Evolutionary conservation across 768 basidiomycete genomes (phyloP), one percentile per base, ranked within the genome.

Genomic region (Chlorophyllum brunneum): DNA sequence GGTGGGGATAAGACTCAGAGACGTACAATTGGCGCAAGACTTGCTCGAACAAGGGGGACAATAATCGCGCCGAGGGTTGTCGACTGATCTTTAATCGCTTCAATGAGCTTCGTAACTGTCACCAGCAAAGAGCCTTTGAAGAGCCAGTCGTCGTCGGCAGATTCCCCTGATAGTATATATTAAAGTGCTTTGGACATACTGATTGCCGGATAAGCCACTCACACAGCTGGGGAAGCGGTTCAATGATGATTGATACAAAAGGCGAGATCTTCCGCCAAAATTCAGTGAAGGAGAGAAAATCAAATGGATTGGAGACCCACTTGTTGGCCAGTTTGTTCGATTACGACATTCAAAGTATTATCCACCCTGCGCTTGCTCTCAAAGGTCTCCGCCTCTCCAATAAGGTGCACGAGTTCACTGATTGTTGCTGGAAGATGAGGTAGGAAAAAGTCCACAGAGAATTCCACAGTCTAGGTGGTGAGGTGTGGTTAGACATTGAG

Each of bases 321-420:
- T 58, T 67, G 61, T 39, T 64, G 61, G 29, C 72, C 76, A 4
- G 74, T 70, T 56, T 72, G 75, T 55, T 86, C 81, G 41, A 95
- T 83, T 36, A 94, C 69, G 1, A 77, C 74, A 54, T 85, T 88
- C 46, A 95, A 65, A 42, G 81, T 82, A 47, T 74, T 72, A 24
- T 83, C 81, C n/a, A 95, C 74, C 52, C 86, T 76, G 34, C 81
- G 80, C 65, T 91, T 91, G 63, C 78, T 87, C 62, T 94, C 92
- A 18, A 85, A 70, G 2, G 84, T 82, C 39, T 90, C 84, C 0
- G 82, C 82, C 62, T 93, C 88, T 2, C 75, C 79, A 55, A 92
- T 76, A 22, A 95, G 70, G 41, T 63, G 69, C n/a, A 92, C 73
- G 1, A 94, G 74, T 47, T 85, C 80, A n/a, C 75, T 70, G 18